phyloP scores from a whole-genome alignment of 2,329 filamentous ascomycete species.

The Myotisia sp. region DNA sequence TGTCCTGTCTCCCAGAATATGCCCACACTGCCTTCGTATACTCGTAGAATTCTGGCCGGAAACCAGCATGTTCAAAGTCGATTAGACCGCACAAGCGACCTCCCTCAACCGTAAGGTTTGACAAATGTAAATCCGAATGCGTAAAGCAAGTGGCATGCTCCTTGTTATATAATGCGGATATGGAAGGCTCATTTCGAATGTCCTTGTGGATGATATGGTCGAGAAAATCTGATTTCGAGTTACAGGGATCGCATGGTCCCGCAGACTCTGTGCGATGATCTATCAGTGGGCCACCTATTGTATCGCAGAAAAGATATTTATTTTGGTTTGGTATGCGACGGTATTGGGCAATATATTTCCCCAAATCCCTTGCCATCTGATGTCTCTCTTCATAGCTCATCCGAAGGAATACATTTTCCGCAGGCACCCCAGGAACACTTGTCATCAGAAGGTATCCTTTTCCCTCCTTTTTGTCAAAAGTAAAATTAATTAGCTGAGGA shows the following conservation, averaged over 20 bases:
- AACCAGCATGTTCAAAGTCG: constrained; percentile 11
- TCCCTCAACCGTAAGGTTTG: constrained; percentile 8
- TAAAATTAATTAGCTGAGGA: constrained; percentile 9
- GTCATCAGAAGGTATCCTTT: constrained; percentile 12
- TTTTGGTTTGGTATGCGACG: constrained; percentile 7
- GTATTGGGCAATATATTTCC: constrained; percentile 7
- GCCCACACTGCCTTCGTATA: constrained; percentile 8
- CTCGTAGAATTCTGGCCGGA: constrained; percentile 12
- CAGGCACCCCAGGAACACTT: constrained; percentile 6
- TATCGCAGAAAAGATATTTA: constrained; percentile 5
- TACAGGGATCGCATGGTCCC: constrained; percentile 5
- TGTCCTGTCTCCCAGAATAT: constrained; percentile 1
- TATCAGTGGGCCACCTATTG: constrained; percentile 7
- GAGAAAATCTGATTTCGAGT: constrained; percentile 7
- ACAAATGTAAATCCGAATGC: constrained; percentile 9
- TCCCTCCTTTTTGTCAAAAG: constrained; percentile 1
- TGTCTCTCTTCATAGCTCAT: constrained; percentile 10
- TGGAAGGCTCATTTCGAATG: neutral
- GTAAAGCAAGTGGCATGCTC: constrained; percentile 9
- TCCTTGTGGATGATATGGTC: constrained; percentile 5
- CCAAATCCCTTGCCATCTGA: constrained; percentile 9
- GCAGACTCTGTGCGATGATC: constrained; percentile 7
- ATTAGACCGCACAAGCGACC: constrained; percentile 8
- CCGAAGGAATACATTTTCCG: constrained; percentile 3
- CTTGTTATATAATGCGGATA: constrained; percentile 7